Evolutionary conservation across 805 yeast species (phyloP), one percentile per base, ranked within the genome.

Genomic region (Pichia ethanolica): DNA sequence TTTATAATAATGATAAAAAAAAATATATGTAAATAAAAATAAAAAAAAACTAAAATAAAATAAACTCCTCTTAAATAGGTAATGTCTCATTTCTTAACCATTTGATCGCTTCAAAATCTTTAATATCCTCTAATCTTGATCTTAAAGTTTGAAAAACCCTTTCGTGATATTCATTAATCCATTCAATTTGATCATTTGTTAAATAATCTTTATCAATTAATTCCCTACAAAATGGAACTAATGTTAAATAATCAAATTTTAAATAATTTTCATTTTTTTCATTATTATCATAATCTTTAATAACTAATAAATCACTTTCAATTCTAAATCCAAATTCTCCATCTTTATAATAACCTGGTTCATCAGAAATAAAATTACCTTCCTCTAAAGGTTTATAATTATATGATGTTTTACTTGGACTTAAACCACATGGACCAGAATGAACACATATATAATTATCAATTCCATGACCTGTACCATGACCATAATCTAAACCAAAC

Each of bases 401-500:
- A 54, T 65, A 65, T 12, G 58, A 55, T 1, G 68, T 62, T 40
- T 57, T 48, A 5, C 48, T 37, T 11, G 67, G 66, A 51, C 85
- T 87, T 52, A 93, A 81, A 13, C 90, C 95, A 48, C 91, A 76
- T 1, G 98, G 98, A 0, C 95, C 93, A 61, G 95, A 97, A 64
- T 93, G 99, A 14, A 93, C 98, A 64, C 85, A 84, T 42, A 95
- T 79, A 63, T 76, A 91, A 25, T 90, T 76, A 2, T 97, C 98
- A n/a, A 93, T 86, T 5, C 99, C 99, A 66, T 93, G 99, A 2
- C 98, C 97, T 0, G 98, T 89, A 9, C 99, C 98, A 66, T 93
- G 99, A 54, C 83, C 79, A 64, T 86, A 93, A 63, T 87, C 93
- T 44, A 88, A 71, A 0, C 98, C 98, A 46, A 80, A 73, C 38